Evolutionary conservation across 495 filamentous ascomycete species (phyloP).

Genomic region (Aspergillus indologenus): DNA sequence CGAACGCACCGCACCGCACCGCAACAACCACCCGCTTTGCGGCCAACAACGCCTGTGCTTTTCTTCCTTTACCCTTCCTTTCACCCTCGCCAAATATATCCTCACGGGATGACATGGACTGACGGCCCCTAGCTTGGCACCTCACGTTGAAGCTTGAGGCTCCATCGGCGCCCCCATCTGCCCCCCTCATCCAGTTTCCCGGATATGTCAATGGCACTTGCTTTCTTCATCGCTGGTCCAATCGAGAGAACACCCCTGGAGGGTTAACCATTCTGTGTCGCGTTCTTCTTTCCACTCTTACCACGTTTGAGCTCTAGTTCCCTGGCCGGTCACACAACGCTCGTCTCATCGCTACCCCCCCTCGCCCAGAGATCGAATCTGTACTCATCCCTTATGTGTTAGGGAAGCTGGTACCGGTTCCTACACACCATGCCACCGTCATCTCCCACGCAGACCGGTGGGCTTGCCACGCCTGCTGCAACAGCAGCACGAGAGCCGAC

Average conservation of each 20-base stretch:
- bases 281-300: constrained; percentile 14
- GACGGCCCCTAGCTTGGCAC: constrained; percentile 8
- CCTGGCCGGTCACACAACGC: neutral
- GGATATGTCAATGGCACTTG: constrained; percentile 26
- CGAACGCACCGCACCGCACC: too few relatives aligned
- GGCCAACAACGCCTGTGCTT: constrained; percentile 1
- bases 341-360: neutral
- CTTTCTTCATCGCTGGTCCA: constrained; percentile 20
- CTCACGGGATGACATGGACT: constrained; percentile 11
- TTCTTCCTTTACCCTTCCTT: constrained; percentile 1
- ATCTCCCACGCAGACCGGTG: constrained; percentile 25
- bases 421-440: constrained; percentile 14
- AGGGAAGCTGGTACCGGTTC: constrained; percentile 2
- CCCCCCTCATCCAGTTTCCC: neutral
- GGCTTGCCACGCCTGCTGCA: constrained; percentile 19
- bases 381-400: constrained; percentile 9
- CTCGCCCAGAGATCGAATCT: constrained; percentile 9
- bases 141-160: constrained; percentile 2
- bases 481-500: constrained; percentile 22
- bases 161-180: constrained; percentile 9
- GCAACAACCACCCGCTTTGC: neutral
- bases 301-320: neutral
- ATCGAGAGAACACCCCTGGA: constrained; percentile 26
- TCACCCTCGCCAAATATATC: neutral
- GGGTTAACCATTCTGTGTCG: constrained; percentile 26